These are phyloP conservation scores for Porcisia deanei DNA, from an alignment of 208 protist species.

Conservation along the genomic window DNA sequence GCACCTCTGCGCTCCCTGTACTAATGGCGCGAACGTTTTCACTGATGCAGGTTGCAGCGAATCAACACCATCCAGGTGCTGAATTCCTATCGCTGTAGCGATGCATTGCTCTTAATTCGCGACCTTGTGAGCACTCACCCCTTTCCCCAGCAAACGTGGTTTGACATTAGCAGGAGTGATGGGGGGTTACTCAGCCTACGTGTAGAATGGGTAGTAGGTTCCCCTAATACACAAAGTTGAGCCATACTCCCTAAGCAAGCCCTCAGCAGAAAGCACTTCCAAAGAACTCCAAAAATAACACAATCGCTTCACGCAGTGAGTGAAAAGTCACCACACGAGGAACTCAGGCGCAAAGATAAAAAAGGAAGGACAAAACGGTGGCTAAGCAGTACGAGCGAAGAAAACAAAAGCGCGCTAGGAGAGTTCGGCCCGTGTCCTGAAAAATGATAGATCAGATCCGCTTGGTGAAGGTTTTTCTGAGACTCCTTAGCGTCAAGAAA, in stretches of 20 bases:
- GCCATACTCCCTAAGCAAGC: neutral
- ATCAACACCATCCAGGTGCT: too few species aligned
- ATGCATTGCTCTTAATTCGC: too few species aligned
- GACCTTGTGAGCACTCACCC: too few species aligned
- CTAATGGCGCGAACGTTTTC: too few species aligned
- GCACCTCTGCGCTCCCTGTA: too few species aligned
- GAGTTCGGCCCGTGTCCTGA: neutral
- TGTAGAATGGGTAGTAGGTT: too few species aligned
- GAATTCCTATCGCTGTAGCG: too few species aligned
- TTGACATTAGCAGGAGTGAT: too few species aligned
- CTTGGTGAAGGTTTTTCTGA: neutral
- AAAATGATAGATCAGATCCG: neutral
- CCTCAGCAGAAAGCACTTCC: neutral
- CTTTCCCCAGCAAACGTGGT: too few species aligned
- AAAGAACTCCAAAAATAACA: neutral
- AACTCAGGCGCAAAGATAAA: neutral
- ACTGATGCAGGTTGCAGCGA: too few species aligned
- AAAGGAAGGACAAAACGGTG: neutral
- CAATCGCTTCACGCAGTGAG: neutral
- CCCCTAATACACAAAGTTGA: too few species aligned
- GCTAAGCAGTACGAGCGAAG: neutral
- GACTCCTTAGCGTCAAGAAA: neutral
- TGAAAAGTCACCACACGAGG: neutral
- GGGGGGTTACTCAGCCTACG: too few species aligned
- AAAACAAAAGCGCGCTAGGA: neutral